Percentiles rank a stretch among this genome's conserved stretches.
Conservation (phyloP, 2,329 filamentous ascomycete genomes). For the Daldinia sp. region DNA sequence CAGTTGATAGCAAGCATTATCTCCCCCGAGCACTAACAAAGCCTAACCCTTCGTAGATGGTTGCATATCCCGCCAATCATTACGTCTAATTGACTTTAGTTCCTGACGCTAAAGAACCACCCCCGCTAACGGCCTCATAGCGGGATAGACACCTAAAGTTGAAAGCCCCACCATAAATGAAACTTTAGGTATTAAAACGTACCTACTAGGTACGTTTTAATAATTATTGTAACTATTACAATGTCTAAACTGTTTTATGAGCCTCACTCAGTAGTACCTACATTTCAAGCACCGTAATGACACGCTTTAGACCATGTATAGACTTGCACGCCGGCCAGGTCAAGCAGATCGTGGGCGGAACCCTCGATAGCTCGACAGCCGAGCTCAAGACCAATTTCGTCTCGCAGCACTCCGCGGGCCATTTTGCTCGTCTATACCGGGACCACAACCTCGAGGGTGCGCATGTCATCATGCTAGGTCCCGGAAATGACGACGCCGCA, state of each 20-base stretch:
- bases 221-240: background rate
- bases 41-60: background rate
- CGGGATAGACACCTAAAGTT: constrained; percentile 11
- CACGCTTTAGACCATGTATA: constrained; percentile 94
- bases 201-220: no score
- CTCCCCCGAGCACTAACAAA: background rate
- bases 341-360: constrained; percentile 98
- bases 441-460: constrained; percentile 80
- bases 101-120: constrained; percentile 30
- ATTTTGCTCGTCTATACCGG: constrained; percentile 87
- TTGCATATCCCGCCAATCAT: constrained; percentile 36
- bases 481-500: constrained; percentile 85
- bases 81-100: constrained; percentile 13
- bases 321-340: constrained; percentile 97
- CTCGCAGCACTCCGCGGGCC: constrained; percentile 81
- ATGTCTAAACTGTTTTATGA: background rate
- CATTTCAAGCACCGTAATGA: constrained; percentile 69
- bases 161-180: constrained; percentile 31
- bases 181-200: background rate
- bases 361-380: constrained; percentile 75
- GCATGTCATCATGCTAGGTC: constrained; percentile 96
- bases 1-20: background rate
- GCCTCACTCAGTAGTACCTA: background rate
- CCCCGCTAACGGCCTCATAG: constrained; percentile 45
- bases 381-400: constrained; percentile 92